Percentiles rank a stretch among this genome's conserved stretches.
phyloP scores from a whole-genome alignment of 2,329 filamentous ascomycete species.

The Chaetomium sp. region DNA sequence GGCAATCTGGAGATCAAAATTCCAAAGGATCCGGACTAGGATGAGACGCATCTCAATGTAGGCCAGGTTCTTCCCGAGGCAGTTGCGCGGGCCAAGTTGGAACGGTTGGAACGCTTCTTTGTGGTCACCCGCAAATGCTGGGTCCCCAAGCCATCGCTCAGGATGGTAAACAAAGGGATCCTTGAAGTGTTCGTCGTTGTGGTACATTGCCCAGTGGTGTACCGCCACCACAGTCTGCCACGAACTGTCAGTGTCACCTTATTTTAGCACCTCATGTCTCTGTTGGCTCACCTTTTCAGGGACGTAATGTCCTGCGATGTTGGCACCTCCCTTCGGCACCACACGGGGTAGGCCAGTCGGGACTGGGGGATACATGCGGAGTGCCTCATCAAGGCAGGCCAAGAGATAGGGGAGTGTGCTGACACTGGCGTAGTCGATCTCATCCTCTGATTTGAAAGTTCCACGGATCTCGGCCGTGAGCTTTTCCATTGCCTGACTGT shows the following conservation, averaged over 20 bases:
- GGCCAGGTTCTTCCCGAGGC: slow-evolving; percentile 54
- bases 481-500: slow-evolving; percentile 42
- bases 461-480: slow-evolving; percentile 47
- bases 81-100: slow-evolving; percentile 51
- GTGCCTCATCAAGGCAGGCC: slow-evolving; percentile 42
- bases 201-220: slow-evolving; percentile 50
- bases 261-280: background rate
- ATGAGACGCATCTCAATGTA: slow-evolving; percentile 55
- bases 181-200: slow-evolving; percentile 48
- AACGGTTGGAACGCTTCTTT: slow-evolving; percentile 52
- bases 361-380: slow-evolving; percentile 43
- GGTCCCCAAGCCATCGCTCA: slow-evolving; percentile 50
- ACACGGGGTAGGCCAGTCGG: slow-evolving; percentile 37
- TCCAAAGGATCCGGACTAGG: slow-evolving; percentile 50
- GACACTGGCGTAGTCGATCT: slow-evolving; percentile 39
- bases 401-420: slow-evolving; percentile 40
- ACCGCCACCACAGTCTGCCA: slow-evolving; percentile 47
- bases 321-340: slow-evolving; percentile 40
- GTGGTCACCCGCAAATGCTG: slow-evolving; percentile 46
- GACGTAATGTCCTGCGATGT: slow-evolving; percentile 39
- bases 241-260: background rate
- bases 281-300: slow-evolving; percentile 37
- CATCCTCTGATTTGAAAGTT: slow-evolving; percentile 43
- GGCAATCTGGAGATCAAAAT: slow-evolving; percentile 50
- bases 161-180: slow-evolving; percentile 50